phyloP scores from a whole-genome alignment of 2,329 filamentous ascomycete species.

The Paracoccidioides brasiliensis region DNA sequence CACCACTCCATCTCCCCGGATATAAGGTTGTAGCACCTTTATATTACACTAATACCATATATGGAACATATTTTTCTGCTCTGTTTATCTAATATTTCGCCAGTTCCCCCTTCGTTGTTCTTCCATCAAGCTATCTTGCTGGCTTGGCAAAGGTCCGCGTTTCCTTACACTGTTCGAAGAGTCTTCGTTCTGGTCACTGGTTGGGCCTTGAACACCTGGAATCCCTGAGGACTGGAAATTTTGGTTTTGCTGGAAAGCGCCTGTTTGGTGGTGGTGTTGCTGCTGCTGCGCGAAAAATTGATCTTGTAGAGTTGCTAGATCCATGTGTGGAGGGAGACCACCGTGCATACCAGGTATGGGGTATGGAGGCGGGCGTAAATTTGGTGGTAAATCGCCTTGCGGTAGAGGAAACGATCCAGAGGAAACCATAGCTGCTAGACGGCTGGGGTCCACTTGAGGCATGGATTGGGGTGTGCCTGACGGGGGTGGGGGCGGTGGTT shows the following conservation, averaged over 20 bases:
- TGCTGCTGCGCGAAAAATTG: constrained; percentile 23
- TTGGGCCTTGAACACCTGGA: constrained; percentile 24
- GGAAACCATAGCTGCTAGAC: constrained; percentile 30
- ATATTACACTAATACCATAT: neutral
- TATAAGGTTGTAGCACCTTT: neutral
- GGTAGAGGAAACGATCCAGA: constrained; percentile 36
- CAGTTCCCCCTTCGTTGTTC: constrained; percentile 53
- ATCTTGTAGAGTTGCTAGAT: constrained; percentile 27
- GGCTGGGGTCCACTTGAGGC: constrained; percentile 37
- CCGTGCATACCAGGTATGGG: constrained; percentile 38
- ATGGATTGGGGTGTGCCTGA: constrained; percentile 22
- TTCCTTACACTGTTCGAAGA: constrained; percentile 35
- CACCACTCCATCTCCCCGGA: neutral
- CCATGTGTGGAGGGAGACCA: constrained; percentile 28
- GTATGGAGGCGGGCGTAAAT: constrained; percentile 21
- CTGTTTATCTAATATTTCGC: constrained; percentile 26
- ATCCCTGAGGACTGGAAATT: constrained; percentile 22
- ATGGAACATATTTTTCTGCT: neutral
- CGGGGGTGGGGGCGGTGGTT: constrained; percentile 21
- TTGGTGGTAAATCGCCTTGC: constrained; percentile 22
- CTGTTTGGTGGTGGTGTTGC: constrained; percentile 5
- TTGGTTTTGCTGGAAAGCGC: constrained; percentile 14
- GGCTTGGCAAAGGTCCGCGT: constrained; percentile 63
- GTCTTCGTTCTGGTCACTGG: constrained; percentile 14
- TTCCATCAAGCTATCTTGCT: constrained; percentile 66